These are phyloP conservation scores for Taphrina populina DNA, from an alignment of 1,139 yeast species.

Conservation along the genomic window DNA sequence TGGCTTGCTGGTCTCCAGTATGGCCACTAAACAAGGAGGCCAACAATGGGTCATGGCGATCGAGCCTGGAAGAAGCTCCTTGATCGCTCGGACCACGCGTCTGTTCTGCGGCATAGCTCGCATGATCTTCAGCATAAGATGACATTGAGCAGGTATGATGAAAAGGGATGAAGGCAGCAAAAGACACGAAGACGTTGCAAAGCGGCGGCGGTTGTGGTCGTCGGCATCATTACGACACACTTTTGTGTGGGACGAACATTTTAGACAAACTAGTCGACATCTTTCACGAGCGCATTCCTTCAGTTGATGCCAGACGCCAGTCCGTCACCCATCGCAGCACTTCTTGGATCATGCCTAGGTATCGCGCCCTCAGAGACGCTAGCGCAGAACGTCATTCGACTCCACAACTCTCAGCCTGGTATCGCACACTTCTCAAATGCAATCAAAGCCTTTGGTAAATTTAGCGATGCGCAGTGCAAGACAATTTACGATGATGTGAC, in stretches of 20 bases:
- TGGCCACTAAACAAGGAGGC: constrained; percentile 11
- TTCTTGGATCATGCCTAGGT: constrained; percentile 12
- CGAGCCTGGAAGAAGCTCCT: background rate
- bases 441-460: constrained; percentile 34
- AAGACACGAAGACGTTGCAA: too few species aligned
- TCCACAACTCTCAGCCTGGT: constrained; percentile 29
- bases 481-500: background rate
- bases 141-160: too few species aligned
- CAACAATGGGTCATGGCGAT: constrained; percentile 19
- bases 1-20: background rate
- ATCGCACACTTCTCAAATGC: constrained; percentile 28
- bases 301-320: constrained; percentile 9
- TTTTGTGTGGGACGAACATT: too few species aligned
- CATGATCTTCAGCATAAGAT: constrained; percentile 32
- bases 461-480: constrained; percentile 13
- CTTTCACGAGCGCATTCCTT: background rate
- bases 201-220: too few species aligned
- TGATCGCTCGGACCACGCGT: background rate
- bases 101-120: constrained; percentile 12
- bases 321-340: constrained; percentile 3
- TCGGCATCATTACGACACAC: too few species aligned
- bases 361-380: constrained; percentile 29
- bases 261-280: too few species aligned
- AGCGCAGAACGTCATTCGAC: constrained; percentile 33
- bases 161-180: too few species aligned